Evolutionary conservation across 306 rosid genomes (phyloP).

Genomic region (Fragaria iinumae): DNA sequence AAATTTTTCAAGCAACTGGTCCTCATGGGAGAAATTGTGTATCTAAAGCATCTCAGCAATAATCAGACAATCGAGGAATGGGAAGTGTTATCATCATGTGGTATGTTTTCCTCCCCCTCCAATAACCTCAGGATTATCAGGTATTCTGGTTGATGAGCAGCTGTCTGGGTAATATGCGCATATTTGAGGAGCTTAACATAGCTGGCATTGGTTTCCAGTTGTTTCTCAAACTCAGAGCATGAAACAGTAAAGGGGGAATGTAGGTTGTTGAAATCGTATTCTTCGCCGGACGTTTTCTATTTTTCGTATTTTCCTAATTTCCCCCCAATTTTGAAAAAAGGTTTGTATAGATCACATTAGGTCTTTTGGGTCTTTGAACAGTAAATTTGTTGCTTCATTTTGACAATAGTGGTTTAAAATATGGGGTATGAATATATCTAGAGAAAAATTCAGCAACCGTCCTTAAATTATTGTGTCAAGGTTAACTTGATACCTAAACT

Average conservation of each 20-base stretch:
- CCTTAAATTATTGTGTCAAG: too few relatives aligned
- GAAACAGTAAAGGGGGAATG: conserved; percentile 38
- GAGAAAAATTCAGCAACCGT: too few relatives aligned
- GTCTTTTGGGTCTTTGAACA: conserved; percentile 12
- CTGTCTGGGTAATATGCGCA: conserved; percentile 24
- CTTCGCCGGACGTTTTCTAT: conserved; percentile 23
- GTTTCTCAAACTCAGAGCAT: conserved; percentile 30
- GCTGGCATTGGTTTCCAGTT: conserved; percentile 34
- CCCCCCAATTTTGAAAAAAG: conserved; percentile 27
- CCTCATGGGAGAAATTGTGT: conserved; percentile 38
- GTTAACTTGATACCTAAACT: too few relatives aligned
- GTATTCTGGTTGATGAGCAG: conserved; percentile 27
- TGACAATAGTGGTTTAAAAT: background rate
- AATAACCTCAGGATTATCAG: conserved; percentile 20
- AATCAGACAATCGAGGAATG: conserved; percentile 35
- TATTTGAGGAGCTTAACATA: conserved; percentile 25
- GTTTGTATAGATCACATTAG: conserved; percentile 47
- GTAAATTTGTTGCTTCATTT: conserved; percentile 22
- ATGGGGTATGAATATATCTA: background rate
- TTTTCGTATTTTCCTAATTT: background rate
- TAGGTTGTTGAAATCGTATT: conserved; percentile 26
- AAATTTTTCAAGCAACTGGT: conserved; percentile 40
- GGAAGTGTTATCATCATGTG: conserved; percentile 33
- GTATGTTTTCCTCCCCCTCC: conserved; percentile 13
- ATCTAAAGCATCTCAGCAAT: conserved; percentile 28